phyloP scores from a whole-genome alignment of 2,329 filamentous ascomycete genomes.

The Sporothrix sp. region DNA sequence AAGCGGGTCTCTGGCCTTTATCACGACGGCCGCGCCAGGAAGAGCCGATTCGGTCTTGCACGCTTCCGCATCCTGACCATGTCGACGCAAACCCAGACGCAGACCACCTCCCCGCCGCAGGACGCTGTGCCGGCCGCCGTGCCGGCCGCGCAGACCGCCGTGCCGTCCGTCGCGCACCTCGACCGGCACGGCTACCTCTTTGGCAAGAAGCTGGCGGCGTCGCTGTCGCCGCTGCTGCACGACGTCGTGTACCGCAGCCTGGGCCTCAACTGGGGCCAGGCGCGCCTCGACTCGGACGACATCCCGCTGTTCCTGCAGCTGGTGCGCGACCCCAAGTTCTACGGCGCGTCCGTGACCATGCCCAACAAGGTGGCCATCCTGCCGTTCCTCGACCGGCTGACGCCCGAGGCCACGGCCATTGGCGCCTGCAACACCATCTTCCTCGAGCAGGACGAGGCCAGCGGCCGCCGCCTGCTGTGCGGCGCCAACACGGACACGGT shows the following conservation, averaged over 20 bases:
- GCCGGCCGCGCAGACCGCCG: not conserved
- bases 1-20: too few species aligned
- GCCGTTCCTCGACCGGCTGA: slow-evolving; percentile 61
- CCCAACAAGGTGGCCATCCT: slow-evolving; percentile 74
- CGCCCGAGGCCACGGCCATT: slow-evolving; percentile 60
- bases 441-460: slow-evolving; percentile 39
- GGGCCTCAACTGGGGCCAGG: slow-evolving; percentile 41
- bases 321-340: slow-evolving; percentile 48
- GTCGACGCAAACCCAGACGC: too few species aligned
- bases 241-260: slow-evolving; percentile 42
- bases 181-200: slow-evolving; percentile 46
- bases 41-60: too few species aligned
- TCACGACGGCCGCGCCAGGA: too few species aligned
- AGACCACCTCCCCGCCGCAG: too few species aligned
- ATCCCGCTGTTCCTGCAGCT: slow-evolving; percentile 41
- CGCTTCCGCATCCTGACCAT: too few species aligned
- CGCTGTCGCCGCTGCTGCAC: slow-evolving; percentile 46
- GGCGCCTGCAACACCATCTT: slow-evolving; percentile 73
- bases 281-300: slow-evolving; percentile 42
- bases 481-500: slow-evolving; percentile 77
- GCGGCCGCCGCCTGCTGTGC: slow-evolving; percentile 44
- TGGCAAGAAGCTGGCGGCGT: slow-evolving; percentile 45
- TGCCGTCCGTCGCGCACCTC: slow-evolving; percentile 21
- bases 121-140: not conserved
- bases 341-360: slow-evolving; percentile 70